Evolutionary conservation across 352 stramenopile species (phyloP).

Genomic region (Plasmopara muralis): DNA sequence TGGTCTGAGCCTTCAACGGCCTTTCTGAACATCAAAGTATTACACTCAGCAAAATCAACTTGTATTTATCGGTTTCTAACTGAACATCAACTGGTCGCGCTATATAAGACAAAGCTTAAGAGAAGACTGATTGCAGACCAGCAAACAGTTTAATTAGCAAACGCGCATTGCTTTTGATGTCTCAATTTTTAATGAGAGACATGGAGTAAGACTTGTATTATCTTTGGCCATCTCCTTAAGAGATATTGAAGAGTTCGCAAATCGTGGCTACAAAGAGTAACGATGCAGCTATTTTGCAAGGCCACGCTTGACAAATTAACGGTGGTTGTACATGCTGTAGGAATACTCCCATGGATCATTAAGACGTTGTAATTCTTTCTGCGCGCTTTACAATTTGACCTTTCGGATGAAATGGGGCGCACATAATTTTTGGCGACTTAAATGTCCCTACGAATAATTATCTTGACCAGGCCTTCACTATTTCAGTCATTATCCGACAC

Average conservation of each 20-base stretch:
- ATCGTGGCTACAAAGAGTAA: slow-evolving; percentile 2
- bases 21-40: too few species aligned
- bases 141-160: slow-evolving; percentile 5
- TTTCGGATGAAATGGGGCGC: background rate
- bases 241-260: slow-evolving; percentile 7
- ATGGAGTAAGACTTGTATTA: slow-evolving; percentile 9
- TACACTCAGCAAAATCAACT: too few species aligned
- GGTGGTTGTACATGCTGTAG: slow-evolving; percentile 7
- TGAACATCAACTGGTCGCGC: slow-evolving; percentile 8
- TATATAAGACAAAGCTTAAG: slow-evolving; percentile 19
- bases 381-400: background rate
- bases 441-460: slow-evolving; percentile 7
- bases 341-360: too few species aligned
- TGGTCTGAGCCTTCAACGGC: too few species aligned
- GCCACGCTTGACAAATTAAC: background rate
- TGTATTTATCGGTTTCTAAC: too few species aligned
- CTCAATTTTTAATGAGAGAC: slow-evolving; percentile 2
- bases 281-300: slow-evolving; percentile 10
- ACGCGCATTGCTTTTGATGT: too few species aligned
- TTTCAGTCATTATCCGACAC: background rate
- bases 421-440: slow-evolving; percentile 9
- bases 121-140: slow-evolving; percentile 13
- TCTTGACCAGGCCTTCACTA: background rate
- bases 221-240: slow-evolving; percentile 5
- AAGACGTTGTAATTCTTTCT: background rate